Conservation (phyloP, 257 asterid species). For the Handroanthus guayacan region DNA sequence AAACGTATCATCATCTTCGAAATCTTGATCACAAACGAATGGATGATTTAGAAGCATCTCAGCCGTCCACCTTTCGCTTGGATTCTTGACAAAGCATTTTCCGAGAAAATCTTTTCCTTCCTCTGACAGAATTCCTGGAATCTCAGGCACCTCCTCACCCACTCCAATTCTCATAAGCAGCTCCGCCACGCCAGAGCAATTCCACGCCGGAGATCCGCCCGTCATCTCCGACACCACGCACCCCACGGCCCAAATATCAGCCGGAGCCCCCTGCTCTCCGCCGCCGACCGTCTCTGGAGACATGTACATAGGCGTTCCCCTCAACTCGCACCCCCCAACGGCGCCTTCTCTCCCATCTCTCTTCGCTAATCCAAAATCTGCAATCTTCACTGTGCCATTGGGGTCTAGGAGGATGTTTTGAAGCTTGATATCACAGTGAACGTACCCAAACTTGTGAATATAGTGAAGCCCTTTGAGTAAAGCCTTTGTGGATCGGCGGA, state of each 20-base stretch:
- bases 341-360: conserved; percentile 21
- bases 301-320: conserved; percentile 94
- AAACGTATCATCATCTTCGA: conserved; percentile 21
- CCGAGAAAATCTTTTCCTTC: conserved; percentile 70
- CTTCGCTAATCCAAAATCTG: conserved; percentile 91
- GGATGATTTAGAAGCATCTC: conserved; percentile 88
- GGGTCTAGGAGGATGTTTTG: conserved; percentile 65
- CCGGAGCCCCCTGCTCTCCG: conserved; percentile 65
- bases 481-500: conserved; percentile 53
- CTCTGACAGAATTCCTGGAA: conserved; percentile 58
- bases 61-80: conserved; percentile 83
- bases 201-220: conserved; percentile 70
- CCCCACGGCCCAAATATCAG: conserved; percentile 91
- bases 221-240: conserved; percentile 79
- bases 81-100: conserved; percentile 69
- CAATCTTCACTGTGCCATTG: conserved; percentile 61
- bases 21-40: conserved; percentile 47
- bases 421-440: conserved; percentile 91
- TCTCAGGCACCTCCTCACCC: conserved; percentile 67
- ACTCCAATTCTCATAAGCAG: conserved; percentile 70
- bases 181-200: conserved; percentile 53
- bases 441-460: conserved; percentile 71
- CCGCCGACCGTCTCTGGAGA: conserved; percentile 86
- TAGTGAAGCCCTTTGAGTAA: conserved; percentile 61
- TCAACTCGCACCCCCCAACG: conserved; percentile 45